Evolutionary conservation across 257 asterid species (phyloP), one percentile per base, ranked within the genome.

Genomic region (Knoxia roxburghii): DNA sequence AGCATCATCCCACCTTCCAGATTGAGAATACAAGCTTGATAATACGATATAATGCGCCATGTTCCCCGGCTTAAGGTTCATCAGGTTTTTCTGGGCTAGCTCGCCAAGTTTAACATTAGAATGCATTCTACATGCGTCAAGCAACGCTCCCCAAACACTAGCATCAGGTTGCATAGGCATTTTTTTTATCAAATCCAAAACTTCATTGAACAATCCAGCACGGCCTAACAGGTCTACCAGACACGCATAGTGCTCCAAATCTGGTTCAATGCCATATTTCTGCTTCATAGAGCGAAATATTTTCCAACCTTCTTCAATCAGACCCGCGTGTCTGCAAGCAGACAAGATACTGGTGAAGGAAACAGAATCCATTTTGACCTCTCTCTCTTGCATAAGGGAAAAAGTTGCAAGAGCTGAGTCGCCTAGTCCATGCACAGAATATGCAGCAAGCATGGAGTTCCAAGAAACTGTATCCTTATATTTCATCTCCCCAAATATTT

Each of bases 181-280:
- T 68, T 46, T 68, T 37, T 71, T 30, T 37, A 72, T 27, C 58
- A 75, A 59, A 35, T 64, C 71, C 52, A 68, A 17, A 63, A 69
- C 46, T 65, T 64, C 83, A 52, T 71, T 67, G 29, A 77, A 72
- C 40, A 77, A 68, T 24, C 81, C 81, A 23, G 78, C 81, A 17
- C 81, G 78, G 6, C 81, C 81, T 57, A 77, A 64, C 37, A 77
- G 58, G 71, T 77, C 78, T n/a, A 77, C 81, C 78, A 77, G 57
- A 37, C 81, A 77, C 24, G 81, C 78, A 41, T 77, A 77, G 39
- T 77, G 81, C 43, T 77, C 72, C 40, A 77, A 40, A 30, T 59
- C 49, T 7, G 81, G 81, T 65, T 72, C 51, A 26, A 77, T 30
- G 18, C 56, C 12, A 61, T 61, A 67, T 50, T 18, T 59, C 54